A percentile compares a stretch with the other conserved stretches of the same genome.
phyloP scores from a whole-genome alignment of 805 yeast genomes.

The Kluyveromyces aestuarii region DNA sequence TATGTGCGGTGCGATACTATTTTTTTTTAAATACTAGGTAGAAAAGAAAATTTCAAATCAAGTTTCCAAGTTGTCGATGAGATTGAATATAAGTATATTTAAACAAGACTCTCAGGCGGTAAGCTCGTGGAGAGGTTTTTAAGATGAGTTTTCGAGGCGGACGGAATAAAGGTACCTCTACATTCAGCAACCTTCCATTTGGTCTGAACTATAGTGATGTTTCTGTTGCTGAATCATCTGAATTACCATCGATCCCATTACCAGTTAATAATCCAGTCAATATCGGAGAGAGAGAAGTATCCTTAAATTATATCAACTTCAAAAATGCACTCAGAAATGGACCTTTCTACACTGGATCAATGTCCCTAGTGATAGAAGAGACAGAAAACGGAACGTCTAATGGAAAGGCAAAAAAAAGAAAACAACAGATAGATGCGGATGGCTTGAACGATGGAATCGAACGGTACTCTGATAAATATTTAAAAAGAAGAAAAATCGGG shows the following conservation, averaged over 20 bases:
- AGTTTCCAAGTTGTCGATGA: no score
- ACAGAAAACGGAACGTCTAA: constrained; percentile 5
- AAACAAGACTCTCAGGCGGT: not conserved
- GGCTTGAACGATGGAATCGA: constrained; percentile 59
- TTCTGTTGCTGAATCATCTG: constrained; percentile 31
- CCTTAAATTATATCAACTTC: constrained; percentile 48
- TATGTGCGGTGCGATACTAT: not conserved
- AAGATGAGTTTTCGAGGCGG: constrained; percentile 48
- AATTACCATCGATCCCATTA: constrained; percentile 35
- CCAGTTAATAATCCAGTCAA: constrained; percentile 59
- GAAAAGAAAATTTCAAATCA: not conserved
- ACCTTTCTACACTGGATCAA: constrained; percentile 55
- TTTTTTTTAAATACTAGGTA: not conserved
- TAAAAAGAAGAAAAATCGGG: constrained; percentile 60
- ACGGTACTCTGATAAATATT: constrained; percentile 74
- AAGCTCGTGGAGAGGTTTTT: not conserved
- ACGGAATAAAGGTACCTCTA: constrained; percentile 29
- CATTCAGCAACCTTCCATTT: constrained; percentile 47
- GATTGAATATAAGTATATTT: no score
- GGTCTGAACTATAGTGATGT: constrained; percentile 64
- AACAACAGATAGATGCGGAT: constrained; percentile 28
- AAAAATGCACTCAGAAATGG: constrained; percentile 50
- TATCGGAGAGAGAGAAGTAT: constrained; percentile 40
- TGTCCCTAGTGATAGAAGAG: constrained; percentile 24
- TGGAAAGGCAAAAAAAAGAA: constrained; percentile 12